Conservation (phyloP, 305 asterid genomes). For the Fraxinus sp. region DNA sequence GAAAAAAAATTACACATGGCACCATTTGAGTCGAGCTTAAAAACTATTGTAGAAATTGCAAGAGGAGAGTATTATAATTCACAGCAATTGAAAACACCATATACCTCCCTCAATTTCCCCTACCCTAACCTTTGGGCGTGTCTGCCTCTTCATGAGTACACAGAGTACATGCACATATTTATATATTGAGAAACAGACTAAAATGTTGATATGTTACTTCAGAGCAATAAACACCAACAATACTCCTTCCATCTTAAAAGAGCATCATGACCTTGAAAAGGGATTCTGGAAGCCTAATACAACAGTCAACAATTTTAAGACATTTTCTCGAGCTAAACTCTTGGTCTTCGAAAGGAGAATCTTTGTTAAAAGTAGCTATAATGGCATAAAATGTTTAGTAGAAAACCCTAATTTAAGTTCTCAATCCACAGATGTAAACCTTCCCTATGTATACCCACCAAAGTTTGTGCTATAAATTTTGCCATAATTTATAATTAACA, state of each 20-base stretch:
- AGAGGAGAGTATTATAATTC: background rate
- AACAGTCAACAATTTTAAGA: background rate
- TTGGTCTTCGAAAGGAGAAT: background rate
- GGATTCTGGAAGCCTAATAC: background rate
- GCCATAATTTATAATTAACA: background rate
- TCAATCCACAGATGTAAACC: background rate
- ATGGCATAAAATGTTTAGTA: background rate
- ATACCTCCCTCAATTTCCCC: background rate
- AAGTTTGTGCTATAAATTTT: background rate
- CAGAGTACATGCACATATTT: background rate
- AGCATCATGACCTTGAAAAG: background rate
- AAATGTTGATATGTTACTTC: background rate
- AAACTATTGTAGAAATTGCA: background rate
- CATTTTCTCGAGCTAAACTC: background rate
- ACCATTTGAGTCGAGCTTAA: background rate
- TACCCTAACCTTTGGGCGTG: background rate
- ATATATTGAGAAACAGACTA: background rate
- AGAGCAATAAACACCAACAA: background rate
- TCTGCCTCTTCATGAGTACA: background rate
- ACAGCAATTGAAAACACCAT: background rate
- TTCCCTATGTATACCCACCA: background rate
- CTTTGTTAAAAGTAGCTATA: background rate
- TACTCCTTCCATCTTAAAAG: background rate
- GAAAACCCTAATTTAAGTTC: background rate
- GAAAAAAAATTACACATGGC: background rate